Conservation (phyloP, 768 basidiomycete genomes). For the Tylopilus intermedius region DNA sequence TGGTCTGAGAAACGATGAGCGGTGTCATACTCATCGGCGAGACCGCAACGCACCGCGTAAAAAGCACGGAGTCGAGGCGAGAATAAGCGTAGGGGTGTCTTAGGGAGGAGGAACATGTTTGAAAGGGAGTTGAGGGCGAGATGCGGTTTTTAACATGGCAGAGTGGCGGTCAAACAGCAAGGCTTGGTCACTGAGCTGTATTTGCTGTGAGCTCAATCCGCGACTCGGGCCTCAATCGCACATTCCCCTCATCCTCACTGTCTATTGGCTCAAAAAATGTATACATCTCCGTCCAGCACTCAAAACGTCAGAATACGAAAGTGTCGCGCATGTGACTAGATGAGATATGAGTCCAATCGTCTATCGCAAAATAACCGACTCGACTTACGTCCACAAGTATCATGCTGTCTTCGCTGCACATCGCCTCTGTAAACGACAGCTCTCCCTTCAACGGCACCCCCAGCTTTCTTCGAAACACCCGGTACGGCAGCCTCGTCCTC, state of each 20-base stretch:
- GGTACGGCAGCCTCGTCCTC: conserved; percentile 44
- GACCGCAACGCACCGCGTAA: conserved; percentile 45
- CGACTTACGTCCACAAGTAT: conserved; percentile 46
- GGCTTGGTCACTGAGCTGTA: conserved; percentile 20
- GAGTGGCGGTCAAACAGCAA: conserved; percentile 8
- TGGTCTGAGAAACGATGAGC: conserved; percentile 27
- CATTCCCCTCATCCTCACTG: conserved; percentile 11
- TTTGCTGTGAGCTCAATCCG: conserved; percentile 27
- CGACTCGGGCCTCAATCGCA: conserved; percentile 22
- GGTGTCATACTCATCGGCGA: not conserved
- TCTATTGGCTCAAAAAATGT: not conserved
- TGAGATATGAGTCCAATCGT: not conserved
- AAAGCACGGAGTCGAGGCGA: conserved; percentile 45
- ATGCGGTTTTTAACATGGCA: conserved; percentile 21
- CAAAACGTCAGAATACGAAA: conserved; percentile 31
- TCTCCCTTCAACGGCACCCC: conserved; percentile 6
- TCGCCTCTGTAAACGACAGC: conserved; percentile 27
- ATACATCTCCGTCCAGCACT: not conserved
- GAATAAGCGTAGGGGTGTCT: conserved; percentile 18
- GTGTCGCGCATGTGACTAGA: conserved; percentile 19
- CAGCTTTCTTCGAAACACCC: conserved; percentile 29
- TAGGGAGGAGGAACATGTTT: conserved; percentile 23
- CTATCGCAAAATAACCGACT: not conserved
- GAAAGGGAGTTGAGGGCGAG: not conserved
- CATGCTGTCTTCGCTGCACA: conserved; percentile 57